Base-by-base conservation (phyloP, 1,284 basidiomycete species). In the Coriolopsis trogii region DNA sequence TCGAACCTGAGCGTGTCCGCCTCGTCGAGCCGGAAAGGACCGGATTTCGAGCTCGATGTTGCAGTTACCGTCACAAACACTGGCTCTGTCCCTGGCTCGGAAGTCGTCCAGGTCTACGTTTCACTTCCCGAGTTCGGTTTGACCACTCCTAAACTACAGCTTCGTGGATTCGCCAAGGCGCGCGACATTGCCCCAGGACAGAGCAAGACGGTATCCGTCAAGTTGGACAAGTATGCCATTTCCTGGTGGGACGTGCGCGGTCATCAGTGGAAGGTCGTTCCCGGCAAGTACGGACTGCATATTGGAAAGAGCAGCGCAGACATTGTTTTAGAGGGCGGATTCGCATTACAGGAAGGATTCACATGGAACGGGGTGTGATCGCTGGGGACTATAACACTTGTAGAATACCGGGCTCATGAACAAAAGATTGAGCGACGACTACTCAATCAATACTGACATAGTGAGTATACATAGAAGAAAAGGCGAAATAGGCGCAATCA, bases 31-130 rank as follows among this genome's bases (percentile, higher is more conserved):
- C 18, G 10, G n/a, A 13, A 20, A 3, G 69, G 67, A 8, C 63
- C 68, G 24, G 59, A 66, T 28, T 70, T 81, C 57, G 59, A 33
- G 8, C 40, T 68, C 16, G 51, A 62, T 5, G 68, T 82, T 21
- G 66, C 71, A 15, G 69, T 84, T 47, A 73, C 66, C 0, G 71
- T 89, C 39, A 76, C 63, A 50, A 91, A 91, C 69, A 78, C 74
- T 1, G 87, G 88, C 1, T 50, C 63, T 0, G 57, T 78, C 13
- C 41, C 65, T 1, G 89, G 89, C 3, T 85, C 85, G 1, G 82
- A 89, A 61, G 79, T 85, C 43, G 78, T 82, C 7, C 88, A 91
- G 65, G 53, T 89, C 15, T 91, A 90, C 65, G 72, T 90, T 28
- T 73, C 79, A 3, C 77, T 83, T 56, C 80, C 83, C 2, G 69